Percentiles rank a stretch among this genome's conserved stretches.
Evolutionary conservation across 129 eudicot genomes (phyloP).

Genomic region (Heracleum sosnowskyi): DNA sequence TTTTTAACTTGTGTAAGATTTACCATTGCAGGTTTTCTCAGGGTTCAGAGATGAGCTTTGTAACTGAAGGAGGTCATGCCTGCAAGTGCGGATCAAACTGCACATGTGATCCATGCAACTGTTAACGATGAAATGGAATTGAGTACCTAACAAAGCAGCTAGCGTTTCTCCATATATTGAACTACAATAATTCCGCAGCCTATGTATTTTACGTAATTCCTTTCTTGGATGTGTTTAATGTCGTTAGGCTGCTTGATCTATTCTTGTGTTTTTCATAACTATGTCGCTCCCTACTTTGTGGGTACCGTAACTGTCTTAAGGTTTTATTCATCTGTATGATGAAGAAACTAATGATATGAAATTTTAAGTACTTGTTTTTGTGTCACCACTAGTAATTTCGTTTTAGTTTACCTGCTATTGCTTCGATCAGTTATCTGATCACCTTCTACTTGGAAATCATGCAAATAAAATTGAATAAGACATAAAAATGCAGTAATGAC

Average conservation of each 20-base stretch:
- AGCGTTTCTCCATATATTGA: not conserved
- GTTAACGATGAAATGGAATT: not conserved
- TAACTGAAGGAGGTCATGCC: no score
- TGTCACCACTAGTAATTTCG: not conserved
- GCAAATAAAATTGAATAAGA: not conserved
- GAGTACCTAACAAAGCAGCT: slow-evolving; percentile 7
- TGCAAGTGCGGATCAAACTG: slow-evolving; percentile 64
- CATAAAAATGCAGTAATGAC: not conserved
- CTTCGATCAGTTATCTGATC: not conserved
- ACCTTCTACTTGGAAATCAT: not conserved
- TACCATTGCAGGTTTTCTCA: no score
- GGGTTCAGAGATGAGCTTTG: no score
- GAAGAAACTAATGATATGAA: not conserved
- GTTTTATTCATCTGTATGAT: not conserved
- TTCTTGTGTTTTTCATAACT: no score
- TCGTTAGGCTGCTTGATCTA: no score
- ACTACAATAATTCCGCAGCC: not conserved
- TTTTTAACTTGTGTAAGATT: not conserved
- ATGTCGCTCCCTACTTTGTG: no score
- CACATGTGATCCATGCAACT: slow-evolving; percentile 16
- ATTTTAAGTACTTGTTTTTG: not conserved
- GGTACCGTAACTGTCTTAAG: no score
- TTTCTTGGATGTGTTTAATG: no score
- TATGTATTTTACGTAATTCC: not conserved
- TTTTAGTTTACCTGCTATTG: not conserved